Conservation (phyloP, 352 stramenopile species). For the Halophytophthora batemanensis region DNA sequence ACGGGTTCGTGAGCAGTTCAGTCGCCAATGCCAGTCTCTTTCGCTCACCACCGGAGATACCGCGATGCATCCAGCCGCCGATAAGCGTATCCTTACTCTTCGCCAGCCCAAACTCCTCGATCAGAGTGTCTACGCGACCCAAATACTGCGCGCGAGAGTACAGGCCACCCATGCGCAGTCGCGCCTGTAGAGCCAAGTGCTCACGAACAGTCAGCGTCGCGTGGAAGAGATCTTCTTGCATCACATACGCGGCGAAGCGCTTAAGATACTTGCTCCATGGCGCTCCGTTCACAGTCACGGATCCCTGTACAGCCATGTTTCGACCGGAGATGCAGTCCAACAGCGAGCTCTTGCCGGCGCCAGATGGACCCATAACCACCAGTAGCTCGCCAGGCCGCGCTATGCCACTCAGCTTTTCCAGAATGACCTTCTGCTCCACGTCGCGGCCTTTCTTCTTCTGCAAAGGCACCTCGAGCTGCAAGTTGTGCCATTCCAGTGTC, state of each 20-base stretch:
- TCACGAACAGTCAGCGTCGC: constrained; percentile 83
- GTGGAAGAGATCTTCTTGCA: constrained; percentile 89
- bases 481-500: constrained; percentile 35
- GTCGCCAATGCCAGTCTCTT: constrained; percentile 79
- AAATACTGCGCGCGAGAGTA: constrained; percentile 20
- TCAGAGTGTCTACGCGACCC: constrained; percentile 40
- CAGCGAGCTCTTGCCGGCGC: constrained; percentile 90
- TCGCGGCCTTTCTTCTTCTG: constrained; percentile 38
- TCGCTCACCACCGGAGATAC: constrained; percentile 74
- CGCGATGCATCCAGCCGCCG: constrained; percentile 42
- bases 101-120: constrained; percentile 48
- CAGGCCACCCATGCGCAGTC: constrained; percentile 55
- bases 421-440: constrained; percentile 46
- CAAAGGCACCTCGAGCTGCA: constrained; percentile 30
- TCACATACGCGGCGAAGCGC: constrained; percentile 56
- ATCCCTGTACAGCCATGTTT: constrained; percentile 70
- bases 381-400: constrained; percentile 52
- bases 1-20: constrained; percentile 69
- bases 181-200: constrained; percentile 79
- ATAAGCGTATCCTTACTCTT: constrained; percentile 52
- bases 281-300: constrained; percentile 61
- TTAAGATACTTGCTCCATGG: constrained; percentile 33
- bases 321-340: constrained; percentile 91
- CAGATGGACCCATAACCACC: constrained; percentile 65
- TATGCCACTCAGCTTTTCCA: constrained; percentile 42